Percentiles rank a stretch among this genome's conserved stretches.
Conservation (phyloP, 306 rosid genomes). For the cucumber (Cucumis sativus) region DNA sequence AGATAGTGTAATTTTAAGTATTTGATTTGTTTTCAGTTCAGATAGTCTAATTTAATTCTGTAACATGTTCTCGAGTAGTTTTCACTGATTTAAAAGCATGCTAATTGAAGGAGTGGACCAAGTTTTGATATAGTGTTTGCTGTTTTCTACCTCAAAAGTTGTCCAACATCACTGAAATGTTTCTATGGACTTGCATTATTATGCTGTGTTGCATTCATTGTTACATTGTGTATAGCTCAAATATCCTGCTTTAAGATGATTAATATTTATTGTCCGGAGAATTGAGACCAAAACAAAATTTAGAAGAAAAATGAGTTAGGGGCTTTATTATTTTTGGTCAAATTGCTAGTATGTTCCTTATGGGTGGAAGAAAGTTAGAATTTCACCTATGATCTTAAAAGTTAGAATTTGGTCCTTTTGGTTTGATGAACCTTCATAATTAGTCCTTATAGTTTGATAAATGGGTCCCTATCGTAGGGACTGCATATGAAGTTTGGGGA, state of each 20-base stretch:
- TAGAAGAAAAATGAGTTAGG: too few relatives aligned
- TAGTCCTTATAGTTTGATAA: too few relatives aligned
- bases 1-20: background rate
- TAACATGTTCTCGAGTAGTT: background rate
- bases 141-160: background rate
- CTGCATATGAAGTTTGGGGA: too few relatives aligned
- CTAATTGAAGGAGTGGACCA: background rate
- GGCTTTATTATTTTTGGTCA: too few relatives aligned
- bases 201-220: background rate
- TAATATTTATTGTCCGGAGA: too few relatives aligned
- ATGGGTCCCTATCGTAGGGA: too few relatives aligned
- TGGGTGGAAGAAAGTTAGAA: too few relatives aligned
- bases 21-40: background rate
- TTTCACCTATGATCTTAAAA: too few relatives aligned
- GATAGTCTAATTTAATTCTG: background rate
- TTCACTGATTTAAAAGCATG: background rate
- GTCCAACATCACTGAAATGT: background rate
- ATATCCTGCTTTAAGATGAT: background rate
- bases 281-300: too few relatives aligned
- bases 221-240: background rate
- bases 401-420: too few relatives aligned
- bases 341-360: too few relatives aligned
- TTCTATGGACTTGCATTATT: background rate
- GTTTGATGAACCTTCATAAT: too few relatives aligned
- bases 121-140: background rate